Percentiles rank a stretch among this genome's conserved stretches.
phyloP scores from a whole-genome alignment of 352 stramenopile genomes.

The Aphanomyces euteiches region DNA sequence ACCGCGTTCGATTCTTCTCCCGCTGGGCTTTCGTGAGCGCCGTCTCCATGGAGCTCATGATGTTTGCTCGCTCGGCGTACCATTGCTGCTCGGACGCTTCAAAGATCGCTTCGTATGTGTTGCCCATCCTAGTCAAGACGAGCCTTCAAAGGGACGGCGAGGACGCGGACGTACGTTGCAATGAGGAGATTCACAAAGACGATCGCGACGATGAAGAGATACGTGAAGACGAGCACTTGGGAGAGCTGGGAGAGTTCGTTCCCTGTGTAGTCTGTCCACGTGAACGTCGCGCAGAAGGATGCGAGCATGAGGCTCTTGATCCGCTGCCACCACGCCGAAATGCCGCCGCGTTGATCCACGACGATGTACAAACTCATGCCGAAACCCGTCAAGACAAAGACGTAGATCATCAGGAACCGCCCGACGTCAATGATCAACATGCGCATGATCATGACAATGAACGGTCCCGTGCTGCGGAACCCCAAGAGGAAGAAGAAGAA shows the following conservation, averaged over 20 bases:
- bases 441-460: slow-evolving; percentile 62
- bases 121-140: slow-evolving; percentile 46
- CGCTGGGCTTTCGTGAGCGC: background rate
- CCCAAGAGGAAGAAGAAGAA: slow-evolving; percentile 65
- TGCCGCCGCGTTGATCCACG: slow-evolving; percentile 42
- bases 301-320: slow-evolving; percentile 51
- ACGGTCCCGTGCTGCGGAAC: slow-evolving; percentile 56
- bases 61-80: slow-evolving; percentile 60
- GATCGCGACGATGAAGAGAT: slow-evolving; percentile 63
- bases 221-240: slow-evolving; percentile 51
- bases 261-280: slow-evolving; percentile 58
- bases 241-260: slow-evolving; percentile 46
- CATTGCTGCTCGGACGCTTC: slow-evolving; percentile 56
- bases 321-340: slow-evolving; percentile 38
- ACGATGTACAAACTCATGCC: slow-evolving; percentile 55
- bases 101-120: slow-evolving; percentile 59
- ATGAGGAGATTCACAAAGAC: slow-evolving; percentile 65
- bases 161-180: slow-evolving; percentile 43
- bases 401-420: slow-evolving; percentile 56
- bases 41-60: slow-evolving; percentile 40
- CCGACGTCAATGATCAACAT: slow-evolving; percentile 62
- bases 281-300: slow-evolving; percentile 55
- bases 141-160: background rate
- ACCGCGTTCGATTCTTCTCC: slow-evolving; percentile 4
- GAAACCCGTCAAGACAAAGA: slow-evolving; percentile 53